phyloP scores from a whole-genome alignment of 2,329 filamentous ascomycete genomes.

The Chaetothyriales sp. region DNA sequence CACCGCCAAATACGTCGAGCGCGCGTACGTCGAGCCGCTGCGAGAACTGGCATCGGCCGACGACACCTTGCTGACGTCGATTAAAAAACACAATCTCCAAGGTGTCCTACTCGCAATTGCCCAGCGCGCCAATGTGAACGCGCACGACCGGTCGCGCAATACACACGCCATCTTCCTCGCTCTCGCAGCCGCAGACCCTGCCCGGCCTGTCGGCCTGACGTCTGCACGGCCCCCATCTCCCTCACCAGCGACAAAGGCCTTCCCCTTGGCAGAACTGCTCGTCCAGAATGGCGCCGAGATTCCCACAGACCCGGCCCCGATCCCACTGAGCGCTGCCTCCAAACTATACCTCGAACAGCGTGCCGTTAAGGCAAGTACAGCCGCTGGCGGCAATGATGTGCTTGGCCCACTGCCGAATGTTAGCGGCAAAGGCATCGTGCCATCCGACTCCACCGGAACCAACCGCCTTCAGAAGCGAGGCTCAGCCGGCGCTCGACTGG shows the following conservation, averaged over 20 bases:
- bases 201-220: conserved; percentile 43
- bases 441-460: conserved; percentile 4
- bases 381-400: conserved; percentile 40
- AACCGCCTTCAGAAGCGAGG: conserved; percentile 62
- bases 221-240: conserved; percentile 22
- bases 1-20: conserved; percentile 83
- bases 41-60: conserved; percentile 67
- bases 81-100: conserved; percentile 93
- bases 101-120: conserved; percentile 84
- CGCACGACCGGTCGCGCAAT: conserved; percentile 68
- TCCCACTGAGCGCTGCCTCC: conserved; percentile 69
- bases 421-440: conserved; percentile 22
- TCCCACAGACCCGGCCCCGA: conserved; percentile 58
- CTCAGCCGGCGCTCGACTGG: conserved; percentile 60
- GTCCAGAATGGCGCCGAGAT: conserved; percentile 90
- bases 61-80: conserved; percentile 77
- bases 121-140: conserved; percentile 74
- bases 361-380: conserved; percentile 29
- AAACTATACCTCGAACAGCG: conserved; percentile 76
- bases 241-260: conserved; percentile 42
- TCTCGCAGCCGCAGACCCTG: conserved; percentile 81
- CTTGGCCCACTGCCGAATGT: conserved; percentile 49
- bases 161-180: conserved; percentile 86
- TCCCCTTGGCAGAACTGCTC: conserved; percentile 80
- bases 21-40: conserved; percentile 60